Conservation (phyloP, 495 filamentous ascomycete genomes). For the Xylaria curta region DNA sequence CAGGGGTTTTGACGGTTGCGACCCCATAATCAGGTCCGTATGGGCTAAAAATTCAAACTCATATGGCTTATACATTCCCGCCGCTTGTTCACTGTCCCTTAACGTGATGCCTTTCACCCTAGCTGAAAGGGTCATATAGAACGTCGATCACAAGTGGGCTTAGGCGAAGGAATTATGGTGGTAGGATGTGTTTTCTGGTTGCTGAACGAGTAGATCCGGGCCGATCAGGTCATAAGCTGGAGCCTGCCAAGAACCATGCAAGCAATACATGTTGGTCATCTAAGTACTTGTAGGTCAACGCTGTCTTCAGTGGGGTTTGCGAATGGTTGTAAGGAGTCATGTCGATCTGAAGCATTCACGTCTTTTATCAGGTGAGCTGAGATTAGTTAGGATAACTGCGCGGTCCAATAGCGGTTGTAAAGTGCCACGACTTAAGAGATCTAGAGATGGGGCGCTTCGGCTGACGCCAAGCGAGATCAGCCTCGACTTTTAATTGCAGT, state of each 20-base stretch:
- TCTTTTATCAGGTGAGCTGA: slow-evolving; percentile 23
- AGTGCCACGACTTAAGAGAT: slow-evolving; percentile 14
- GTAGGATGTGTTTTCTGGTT: background rate
- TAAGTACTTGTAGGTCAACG: background rate
- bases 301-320: background rate
- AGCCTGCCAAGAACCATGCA: background rate
- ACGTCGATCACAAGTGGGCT: slow-evolving; percentile 1
- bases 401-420: slow-evolving; percentile 10
- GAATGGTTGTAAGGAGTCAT: background rate
- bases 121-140: slow-evolving; percentile 3
- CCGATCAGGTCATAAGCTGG: slow-evolving; percentile 23
- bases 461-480: slow-evolving; percentile 27
- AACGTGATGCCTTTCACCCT: background rate
- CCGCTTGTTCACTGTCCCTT: background rate
- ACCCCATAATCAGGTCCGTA: slow-evolving; percentile 3
- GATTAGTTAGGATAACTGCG: slow-evolving; percentile 9
- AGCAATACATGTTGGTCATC: slow-evolving; percentile 15
- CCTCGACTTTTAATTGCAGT: slow-evolving; percentile 19
- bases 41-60: background rate
- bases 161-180: background rate
- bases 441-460: slow-evolving; percentile 10
- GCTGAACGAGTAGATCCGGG: slow-evolving; percentile 15
- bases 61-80: background rate
- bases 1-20: slow-evolving; percentile 5
- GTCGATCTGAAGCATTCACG: slow-evolving; percentile 14